These are phyloP conservation scores for Candida tetrigidarum DNA, from an alignment of 1,139 yeast genomes.

Conservation along the genomic window DNA sequence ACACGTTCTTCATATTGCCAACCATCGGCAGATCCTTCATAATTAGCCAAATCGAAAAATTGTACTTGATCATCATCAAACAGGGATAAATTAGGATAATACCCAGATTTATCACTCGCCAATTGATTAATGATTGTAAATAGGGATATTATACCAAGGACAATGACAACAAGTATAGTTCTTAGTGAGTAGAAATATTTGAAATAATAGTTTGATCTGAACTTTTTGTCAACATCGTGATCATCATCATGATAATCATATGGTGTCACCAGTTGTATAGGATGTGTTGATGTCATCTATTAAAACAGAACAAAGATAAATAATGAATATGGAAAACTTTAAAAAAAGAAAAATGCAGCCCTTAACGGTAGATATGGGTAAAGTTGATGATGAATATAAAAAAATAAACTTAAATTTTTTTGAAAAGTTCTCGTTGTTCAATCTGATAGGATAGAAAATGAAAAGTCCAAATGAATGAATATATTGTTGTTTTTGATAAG, in stretches of 20 bases:
- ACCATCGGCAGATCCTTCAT: slow-evolving; percentile 49
- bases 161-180: slow-evolving; percentile 5
- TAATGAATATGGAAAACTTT: slow-evolving; percentile 1
- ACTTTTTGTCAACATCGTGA: slow-evolving; percentile 14
- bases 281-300: slow-evolving; percentile 12
- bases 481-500: no score
- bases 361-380: no score
- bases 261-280: slow-evolving; percentile 19
- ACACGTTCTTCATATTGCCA: slow-evolving; percentile 61
- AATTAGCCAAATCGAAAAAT: slow-evolving; percentile 51
- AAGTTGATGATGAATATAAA: no score
- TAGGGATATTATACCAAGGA: slow-evolving; percentile 13
- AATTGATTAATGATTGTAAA: slow-evolving; percentile 7
- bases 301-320: not conserved
- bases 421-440: no score
- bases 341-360: slow-evolving; percentile 1
- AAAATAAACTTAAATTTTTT: no score
- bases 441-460: no score
- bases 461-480: not conserved
- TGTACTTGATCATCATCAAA: slow-evolving; percentile 30
- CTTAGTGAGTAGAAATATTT: slow-evolving; percentile 5
- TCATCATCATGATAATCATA: slow-evolving; percentile 18
- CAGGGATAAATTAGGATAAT: slow-evolving; percentile 28
- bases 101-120: slow-evolving; percentile 15
- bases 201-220: not conserved